phyloP scores from a whole-genome alignment of 2,329 filamentous ascomycete species.

The Calonectria pteridis region DNA sequence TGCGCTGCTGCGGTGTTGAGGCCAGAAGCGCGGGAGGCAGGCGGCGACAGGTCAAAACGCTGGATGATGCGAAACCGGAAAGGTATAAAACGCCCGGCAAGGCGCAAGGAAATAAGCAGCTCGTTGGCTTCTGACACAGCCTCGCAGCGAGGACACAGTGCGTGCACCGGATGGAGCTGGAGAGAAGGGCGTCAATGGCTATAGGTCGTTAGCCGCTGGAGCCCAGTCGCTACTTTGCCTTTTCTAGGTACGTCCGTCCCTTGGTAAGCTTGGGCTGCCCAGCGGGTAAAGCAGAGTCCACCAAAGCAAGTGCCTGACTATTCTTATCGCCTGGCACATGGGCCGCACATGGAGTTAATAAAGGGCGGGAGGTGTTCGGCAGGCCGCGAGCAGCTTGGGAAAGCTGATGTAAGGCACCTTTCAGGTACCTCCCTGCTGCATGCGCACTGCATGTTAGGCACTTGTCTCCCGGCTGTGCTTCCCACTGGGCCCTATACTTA shows the following conservation, averaged over 20 bases:
- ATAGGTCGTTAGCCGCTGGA: slow-evolving; percentile 20
- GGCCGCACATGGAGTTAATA: slow-evolving; percentile 3
- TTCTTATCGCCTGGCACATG: slow-evolving; percentile 6
- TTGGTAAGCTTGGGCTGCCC: neutral
- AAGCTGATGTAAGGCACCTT: slow-evolving; percentile 4
- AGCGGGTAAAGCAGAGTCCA: slow-evolving; percentile 16
- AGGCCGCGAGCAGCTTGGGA: neutral
- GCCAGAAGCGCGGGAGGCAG: neutral
- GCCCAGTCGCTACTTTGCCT: slow-evolving; percentile 3
- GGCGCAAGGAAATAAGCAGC: neutral
- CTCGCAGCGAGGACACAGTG: slow-evolving; percentile 7
- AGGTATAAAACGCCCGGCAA: neutral
- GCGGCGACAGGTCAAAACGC: neutral
- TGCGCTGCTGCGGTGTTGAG: neutral
- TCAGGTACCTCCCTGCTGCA: slow-evolving; percentile 9
- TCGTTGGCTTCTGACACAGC: slow-evolving; percentile 1
- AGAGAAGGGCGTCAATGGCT: neutral
- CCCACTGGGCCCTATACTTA: slow-evolving; percentile 13
- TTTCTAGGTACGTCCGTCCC: neutral
- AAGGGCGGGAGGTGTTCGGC: neutral
- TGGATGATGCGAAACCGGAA: neutral
- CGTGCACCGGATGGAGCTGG: neutral
- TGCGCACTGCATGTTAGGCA: slow-evolving; percentile 16
- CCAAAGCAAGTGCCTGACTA: slow-evolving; percentile 22
- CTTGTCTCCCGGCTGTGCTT: slow-evolving; percentile 9